Conservation (phyloP, 257 asterid genomes). For the Petunia secreta region DNA sequence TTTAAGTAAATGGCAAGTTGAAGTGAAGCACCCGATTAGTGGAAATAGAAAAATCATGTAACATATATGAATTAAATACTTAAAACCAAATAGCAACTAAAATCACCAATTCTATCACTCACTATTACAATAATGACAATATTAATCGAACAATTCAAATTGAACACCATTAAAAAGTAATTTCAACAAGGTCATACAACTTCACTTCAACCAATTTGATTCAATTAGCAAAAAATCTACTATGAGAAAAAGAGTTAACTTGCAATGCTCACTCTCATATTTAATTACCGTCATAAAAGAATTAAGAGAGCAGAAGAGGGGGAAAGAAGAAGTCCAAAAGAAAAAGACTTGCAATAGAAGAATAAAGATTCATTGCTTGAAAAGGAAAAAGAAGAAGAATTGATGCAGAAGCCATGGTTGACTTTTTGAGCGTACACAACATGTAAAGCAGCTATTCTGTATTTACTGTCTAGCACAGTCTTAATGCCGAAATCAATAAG, state of each 20-base stretch:
- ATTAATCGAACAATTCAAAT: constrained; percentile 20
- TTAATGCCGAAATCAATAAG: no score
- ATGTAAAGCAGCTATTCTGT: no score
- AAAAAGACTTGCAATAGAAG: constrained; percentile 9
- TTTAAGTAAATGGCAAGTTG: background rate
- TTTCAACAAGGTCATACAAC: constrained; percentile 16
- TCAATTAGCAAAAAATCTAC: constrained; percentile 6
- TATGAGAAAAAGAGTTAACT: background rate
- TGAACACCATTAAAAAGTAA: background rate
- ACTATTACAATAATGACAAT: background rate
- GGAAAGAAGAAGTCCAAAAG: background rate
- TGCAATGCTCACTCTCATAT: background rate
- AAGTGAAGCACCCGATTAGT: background rate
- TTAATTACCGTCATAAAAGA: constrained; percentile 17
- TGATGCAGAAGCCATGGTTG: no score
- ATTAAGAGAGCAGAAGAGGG: background rate
- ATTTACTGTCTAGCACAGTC: no score
- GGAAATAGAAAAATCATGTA: constrained; percentile 7
- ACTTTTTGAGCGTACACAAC: no score
- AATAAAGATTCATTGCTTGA: background rate
- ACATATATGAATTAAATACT: background rate
- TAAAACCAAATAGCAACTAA: background rate
- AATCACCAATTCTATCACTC: background rate
- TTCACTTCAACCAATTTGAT: background rate
- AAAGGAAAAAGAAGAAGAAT: background rate